A percentile compares a stretch with the other conserved stretches of the same genome.
These are phyloP conservation scores for Pseudozyma sp. DNA, from an alignment of 1,284 basidiomycete genomes.

Conservation along the genomic window DNA sequence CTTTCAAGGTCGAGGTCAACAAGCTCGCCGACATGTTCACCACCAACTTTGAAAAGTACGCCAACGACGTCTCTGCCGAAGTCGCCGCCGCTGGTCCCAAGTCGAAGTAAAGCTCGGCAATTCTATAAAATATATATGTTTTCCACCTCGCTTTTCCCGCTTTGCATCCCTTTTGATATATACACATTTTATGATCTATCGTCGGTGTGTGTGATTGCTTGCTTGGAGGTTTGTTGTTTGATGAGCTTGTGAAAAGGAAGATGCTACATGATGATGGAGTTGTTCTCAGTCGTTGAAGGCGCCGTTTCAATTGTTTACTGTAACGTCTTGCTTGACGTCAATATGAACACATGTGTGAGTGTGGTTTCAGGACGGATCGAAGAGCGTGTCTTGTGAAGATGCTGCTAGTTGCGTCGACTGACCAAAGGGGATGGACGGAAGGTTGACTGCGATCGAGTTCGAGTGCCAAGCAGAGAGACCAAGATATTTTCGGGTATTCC, in stretches of 20 bases:
- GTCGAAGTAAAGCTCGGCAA: constrained; percentile 2
- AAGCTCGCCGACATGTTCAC: constrained; percentile 68
- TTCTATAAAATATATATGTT: not conserved
- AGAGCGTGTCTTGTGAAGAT: too few relatives aligned
- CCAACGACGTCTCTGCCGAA: constrained; percentile 60
- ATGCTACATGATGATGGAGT: too few relatives aligned
- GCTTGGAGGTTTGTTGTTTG: too few relatives aligned
- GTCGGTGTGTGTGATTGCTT: too few relatives aligned
- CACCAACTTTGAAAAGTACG: constrained; percentile 67
- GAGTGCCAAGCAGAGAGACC: too few relatives aligned
- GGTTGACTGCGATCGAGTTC: not conserved
- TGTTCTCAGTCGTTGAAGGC: too few relatives aligned
- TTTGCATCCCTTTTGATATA: constrained; percentile 7
- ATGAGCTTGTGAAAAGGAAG: too few relatives aligned
- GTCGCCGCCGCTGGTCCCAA: constrained; percentile 64
- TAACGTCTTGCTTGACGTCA: too few relatives aligned
- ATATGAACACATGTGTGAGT: too few relatives aligned
- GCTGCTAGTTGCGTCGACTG: too few relatives aligned
- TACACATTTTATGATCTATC: constrained; percentile 10
- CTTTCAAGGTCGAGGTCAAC: constrained; percentile 64
- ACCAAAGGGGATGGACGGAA: not conserved
- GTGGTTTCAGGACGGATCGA: too few relatives aligned
- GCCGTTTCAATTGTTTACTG: too few relatives aligned
- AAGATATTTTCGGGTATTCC: constrained; percentile 22
- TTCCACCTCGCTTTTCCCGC: not conserved